A percentile compares a stretch with the other conserved stretches of the same genome.
Evolutionary conservation across 2,329 filamentous ascomycete species (phyloP).

Genomic region (Arthrobotrys megalospora): DNA sequence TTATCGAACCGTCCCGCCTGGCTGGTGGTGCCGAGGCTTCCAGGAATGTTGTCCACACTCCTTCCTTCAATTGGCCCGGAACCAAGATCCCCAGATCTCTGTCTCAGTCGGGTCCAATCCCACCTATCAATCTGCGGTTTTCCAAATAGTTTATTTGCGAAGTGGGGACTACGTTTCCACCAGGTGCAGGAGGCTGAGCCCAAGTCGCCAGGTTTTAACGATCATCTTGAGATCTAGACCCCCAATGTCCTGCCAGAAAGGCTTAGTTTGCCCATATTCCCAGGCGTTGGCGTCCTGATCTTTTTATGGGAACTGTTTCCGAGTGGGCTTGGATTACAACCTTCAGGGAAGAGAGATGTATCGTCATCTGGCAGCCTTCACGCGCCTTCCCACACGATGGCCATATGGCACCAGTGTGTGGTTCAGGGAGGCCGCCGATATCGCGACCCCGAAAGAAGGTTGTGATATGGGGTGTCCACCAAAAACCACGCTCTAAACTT

Average conservation of each 20-base stretch:
- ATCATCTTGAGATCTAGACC: constrained; percentile 17
- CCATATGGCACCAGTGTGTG: not conserved
- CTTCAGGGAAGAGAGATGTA: not conserved
- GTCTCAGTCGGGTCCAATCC: constrained; percentile 29
- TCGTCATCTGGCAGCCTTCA: constrained; percentile 12
- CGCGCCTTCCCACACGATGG: not conserved
- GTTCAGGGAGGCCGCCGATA: not conserved
- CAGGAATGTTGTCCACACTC: constrained; percentile 15
- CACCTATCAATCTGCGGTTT: constrained; percentile 14
- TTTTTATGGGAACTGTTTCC: constrained; percentile 11
- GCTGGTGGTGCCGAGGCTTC: constrained; percentile 20
- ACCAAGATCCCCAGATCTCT: constrained; percentile 34
- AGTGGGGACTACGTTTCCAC: constrained; percentile 5
- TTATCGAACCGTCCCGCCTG: constrained; percentile 48
- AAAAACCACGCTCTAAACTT: not conserved
- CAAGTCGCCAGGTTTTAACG: not conserved
- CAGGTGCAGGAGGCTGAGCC: constrained; percentile 16
- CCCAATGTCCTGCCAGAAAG: constrained; percentile 13
- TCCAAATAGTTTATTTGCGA: constrained; percentile 31
- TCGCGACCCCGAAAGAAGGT: not conserved
- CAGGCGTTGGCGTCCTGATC: constrained; percentile 3
- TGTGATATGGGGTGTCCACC: not conserved
- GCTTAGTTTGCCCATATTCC: not conserved
- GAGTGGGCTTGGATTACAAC: constrained; percentile 5
- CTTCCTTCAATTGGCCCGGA: constrained; percentile 36